A percentile compares a stretch with the other conserved stretches of the same genome.
Conservation (phyloP, 2,329 filamentous ascomycete genomes). For the Diaporthe helianthi region DNA sequence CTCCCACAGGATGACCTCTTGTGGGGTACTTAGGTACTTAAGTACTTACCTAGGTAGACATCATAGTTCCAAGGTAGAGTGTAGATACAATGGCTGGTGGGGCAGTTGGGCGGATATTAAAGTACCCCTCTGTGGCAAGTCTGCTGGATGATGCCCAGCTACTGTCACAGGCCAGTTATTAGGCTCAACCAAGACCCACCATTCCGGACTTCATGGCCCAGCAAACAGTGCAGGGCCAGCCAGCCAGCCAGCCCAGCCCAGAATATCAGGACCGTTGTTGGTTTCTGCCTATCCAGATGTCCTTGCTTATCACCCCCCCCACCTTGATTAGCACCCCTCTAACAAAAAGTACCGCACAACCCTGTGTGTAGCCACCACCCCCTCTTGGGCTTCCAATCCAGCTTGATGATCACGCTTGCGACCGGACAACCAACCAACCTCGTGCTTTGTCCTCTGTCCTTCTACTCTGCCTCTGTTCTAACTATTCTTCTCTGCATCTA, state of each 20-base stretch:
- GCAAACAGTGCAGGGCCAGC: not conserved
- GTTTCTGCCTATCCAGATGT: not conserved
- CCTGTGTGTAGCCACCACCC: slow-evolving; percentile 11
- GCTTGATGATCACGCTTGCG: slow-evolving; percentile 11
- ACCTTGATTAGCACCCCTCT: not conserved
- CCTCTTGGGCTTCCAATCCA: slow-evolving; percentile 1
- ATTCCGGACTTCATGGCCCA: not conserved
- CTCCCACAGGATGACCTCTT: too few species aligned
- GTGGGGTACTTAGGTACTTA: too few species aligned
- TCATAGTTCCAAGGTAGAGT: too few species aligned
- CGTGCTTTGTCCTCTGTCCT: slow-evolving; percentile 11
- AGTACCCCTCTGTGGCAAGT: not conserved
- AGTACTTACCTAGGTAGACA: too few species aligned
- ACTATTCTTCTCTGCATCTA: not conserved
- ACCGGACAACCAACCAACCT: slow-evolving; percentile 23
- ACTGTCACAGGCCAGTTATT: not conserved
- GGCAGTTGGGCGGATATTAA: slow-evolving; percentile 17
- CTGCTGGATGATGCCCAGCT: not conserved
- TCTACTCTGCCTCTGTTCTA: not conserved
- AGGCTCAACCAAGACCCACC: not conserved
- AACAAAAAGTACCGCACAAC: not conserved
- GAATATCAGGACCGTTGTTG: not conserved
- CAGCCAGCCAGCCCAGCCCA: slow-evolving; percentile 1
- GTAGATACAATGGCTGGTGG: slow-evolving; percentile 2
- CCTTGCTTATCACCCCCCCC: not conserved